Conservation (phyloP, 1,139 yeast genomes). For the Candida sp. region DNA sequence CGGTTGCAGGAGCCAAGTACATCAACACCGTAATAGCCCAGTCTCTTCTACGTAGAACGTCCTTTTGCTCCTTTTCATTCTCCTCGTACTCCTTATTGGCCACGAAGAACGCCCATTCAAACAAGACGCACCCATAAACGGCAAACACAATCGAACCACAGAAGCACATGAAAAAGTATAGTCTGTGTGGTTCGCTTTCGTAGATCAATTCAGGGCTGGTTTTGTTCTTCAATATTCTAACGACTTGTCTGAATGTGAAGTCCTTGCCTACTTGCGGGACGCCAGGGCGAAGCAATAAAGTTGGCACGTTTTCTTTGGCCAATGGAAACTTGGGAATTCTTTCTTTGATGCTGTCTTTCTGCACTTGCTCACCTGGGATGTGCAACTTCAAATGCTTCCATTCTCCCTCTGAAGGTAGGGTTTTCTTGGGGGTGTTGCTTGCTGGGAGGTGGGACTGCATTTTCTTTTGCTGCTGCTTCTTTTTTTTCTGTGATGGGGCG, state of each 20-base stretch:
- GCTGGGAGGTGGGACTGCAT: constrained; percentile 13
- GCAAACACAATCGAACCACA: constrained; percentile 72
- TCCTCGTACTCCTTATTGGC: constrained; percentile 62
- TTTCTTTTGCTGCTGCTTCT: constrained; percentile 1
- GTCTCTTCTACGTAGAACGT: constrained; percentile 39
- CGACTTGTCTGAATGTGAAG: constrained; percentile 64
- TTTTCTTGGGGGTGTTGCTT: constrained; percentile 25
- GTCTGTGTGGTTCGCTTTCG: constrained; percentile 82
- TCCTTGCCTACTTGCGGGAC: constrained; percentile 70
- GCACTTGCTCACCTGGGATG: constrained; percentile 64
- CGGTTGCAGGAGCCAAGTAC: constrained; percentile 39
- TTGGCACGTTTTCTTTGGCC: constrained; percentile 67
- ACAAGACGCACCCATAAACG: constrained; percentile 65
- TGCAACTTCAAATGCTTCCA: constrained; percentile 53
- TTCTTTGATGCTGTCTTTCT: constrained; percentile 49
- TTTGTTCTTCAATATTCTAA: constrained; percentile 60
- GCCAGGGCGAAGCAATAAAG: constrained; percentile 73
- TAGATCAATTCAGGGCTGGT: constrained; percentile 75
- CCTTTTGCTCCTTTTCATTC: constrained; percentile 50
- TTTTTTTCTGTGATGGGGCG: constrained; percentile 25
- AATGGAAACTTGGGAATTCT: constrained; percentile 69
- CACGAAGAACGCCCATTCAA: constrained; percentile 62
- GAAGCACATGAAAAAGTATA: constrained; percentile 72
- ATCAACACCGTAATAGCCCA: constrained; percentile 35
- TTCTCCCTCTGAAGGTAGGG: constrained; percentile 41